Evolutionary conservation across 371 early-diverging fungal genomes (phyloP).

Genomic region (Mortierella sp.): DNA sequence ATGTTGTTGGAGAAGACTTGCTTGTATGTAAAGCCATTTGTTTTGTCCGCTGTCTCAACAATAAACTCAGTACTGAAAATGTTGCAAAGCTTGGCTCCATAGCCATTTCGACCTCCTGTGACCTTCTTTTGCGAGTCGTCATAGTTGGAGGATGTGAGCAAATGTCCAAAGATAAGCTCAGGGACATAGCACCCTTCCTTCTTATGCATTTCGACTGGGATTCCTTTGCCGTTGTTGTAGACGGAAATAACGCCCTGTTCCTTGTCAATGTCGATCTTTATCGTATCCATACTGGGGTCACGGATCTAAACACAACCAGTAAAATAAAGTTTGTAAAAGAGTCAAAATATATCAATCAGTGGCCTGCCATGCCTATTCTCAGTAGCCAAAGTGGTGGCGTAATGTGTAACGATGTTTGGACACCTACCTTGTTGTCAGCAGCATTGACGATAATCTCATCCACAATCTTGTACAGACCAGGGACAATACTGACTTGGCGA

Average conservation of each 20-base stretch:
- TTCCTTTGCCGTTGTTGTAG: slow-evolving; percentile 98
- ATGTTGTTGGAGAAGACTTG: slow-evolving; percentile 94
- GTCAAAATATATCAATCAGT: no score
- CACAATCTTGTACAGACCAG: slow-evolving; percentile 99
- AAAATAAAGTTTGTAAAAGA: no score
- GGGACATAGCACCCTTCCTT: slow-evolving; percentile 98
- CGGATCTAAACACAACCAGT: slow-evolving; percentile 71
- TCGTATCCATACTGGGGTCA: slow-evolving; percentile 91
- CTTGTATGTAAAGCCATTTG: slow-evolving; percentile 79
- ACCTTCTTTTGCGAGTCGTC: slow-evolving; percentile 99
- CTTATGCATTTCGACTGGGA: slow-evolving; percentile 97
- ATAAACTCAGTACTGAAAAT: slow-evolving; percentile 98
- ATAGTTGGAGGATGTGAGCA: slow-evolving; percentile 99
- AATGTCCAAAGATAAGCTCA: slow-evolving; percentile 99
- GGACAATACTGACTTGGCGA: slow-evolving; percentile 88
- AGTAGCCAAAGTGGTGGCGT: no score
- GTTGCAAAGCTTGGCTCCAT: slow-evolving; percentile 99
- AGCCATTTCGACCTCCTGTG: slow-evolving; percentile 99
- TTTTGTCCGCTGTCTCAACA: slow-evolving; percentile 95
- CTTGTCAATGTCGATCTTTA: slow-evolving; percentile 94
- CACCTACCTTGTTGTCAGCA: slow-evolving; percentile 87
- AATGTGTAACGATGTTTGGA: no score
- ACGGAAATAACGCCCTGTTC: slow-evolving; percentile 90
- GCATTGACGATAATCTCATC: slow-evolving; percentile 99
- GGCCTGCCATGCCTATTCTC: no score